Conservation (phyloP, 371 early-diverging fungal genomes). For the Mucor circinelloides region DNA sequence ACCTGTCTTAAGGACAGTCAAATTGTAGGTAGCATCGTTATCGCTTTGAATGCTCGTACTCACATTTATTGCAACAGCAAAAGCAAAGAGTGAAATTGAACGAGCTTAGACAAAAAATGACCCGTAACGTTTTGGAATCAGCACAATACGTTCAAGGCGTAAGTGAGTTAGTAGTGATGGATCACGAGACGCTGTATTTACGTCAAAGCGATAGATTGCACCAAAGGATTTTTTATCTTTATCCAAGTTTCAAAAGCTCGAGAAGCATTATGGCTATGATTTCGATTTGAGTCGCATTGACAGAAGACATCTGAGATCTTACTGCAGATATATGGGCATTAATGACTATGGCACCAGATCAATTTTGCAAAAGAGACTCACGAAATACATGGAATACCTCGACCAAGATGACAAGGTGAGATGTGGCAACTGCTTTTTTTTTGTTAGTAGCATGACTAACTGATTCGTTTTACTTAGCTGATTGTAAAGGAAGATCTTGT, state of each 20-base stretch:
- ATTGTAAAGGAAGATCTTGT: conserved; percentile 49
- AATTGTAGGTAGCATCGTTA: conserved; percentile 43
- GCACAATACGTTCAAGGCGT: conserved; percentile 35
- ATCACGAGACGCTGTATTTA: neutral
- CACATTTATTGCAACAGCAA: conserved; percentile 27
- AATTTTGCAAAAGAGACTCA: conserved; percentile 56
- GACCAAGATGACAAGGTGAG: conserved; percentile 57
- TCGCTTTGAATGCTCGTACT: neutral
- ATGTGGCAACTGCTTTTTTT: neutral
- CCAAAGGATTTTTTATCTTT: conserved; percentile 53
- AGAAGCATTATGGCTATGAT: conserved; percentile 54
- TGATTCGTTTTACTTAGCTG: conserved; percentile 29
- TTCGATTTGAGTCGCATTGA: conserved; percentile 55
- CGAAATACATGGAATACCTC: conserved; percentile 55
- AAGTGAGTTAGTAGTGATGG: conserved; percentile 10
- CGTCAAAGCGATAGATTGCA: conserved; percentile 36
- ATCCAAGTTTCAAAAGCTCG: conserved; percentile 43
- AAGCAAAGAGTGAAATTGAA: conserved; percentile 62
- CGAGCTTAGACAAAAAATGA: conserved; percentile 56
- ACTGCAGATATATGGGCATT: conserved; percentile 66
- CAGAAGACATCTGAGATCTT: conserved; percentile 51
- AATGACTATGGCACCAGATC: conserved; percentile 53
- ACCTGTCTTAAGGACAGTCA: conserved; percentile 63
- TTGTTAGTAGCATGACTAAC: neutral
- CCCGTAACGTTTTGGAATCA: conserved; percentile 47